Conservation (phyloP, 2,329 filamentous ascomycete species). For the Hymenoscyphus salicellus region DNA sequence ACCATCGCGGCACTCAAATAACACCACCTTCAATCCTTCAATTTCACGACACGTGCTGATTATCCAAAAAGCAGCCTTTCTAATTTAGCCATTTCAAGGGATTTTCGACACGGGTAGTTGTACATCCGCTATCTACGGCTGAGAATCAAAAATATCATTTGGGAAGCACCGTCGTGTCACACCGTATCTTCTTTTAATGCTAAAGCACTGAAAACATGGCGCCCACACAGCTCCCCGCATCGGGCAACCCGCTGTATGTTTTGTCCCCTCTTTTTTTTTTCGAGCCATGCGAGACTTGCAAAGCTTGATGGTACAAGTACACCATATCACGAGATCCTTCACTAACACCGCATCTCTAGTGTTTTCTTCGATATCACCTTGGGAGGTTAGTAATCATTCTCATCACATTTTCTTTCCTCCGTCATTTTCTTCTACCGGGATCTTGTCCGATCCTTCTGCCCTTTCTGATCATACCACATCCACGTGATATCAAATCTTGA, state of each 20-base stretch:
- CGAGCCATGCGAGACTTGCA: not conserved
- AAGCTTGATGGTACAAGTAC: not conserved
- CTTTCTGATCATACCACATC: not conserved
- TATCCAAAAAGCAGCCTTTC: not conserved
- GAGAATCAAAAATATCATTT: not conserved
- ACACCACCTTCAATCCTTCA: not conserved
- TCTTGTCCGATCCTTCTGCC: not conserved
- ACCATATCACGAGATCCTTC: constrained; percentile 20
- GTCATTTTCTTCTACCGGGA: not conserved
- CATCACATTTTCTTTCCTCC: not conserved
- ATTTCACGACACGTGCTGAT: not conserved
- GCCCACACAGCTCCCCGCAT: constrained; percentile 41
- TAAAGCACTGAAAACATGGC: constrained; percentile 33
- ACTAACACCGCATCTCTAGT: constrained; percentile 18
- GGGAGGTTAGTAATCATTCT: constrained; percentile 57
- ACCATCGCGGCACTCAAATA: not conserved
- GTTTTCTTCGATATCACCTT: constrained; percentile 72
- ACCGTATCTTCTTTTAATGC: not conserved
- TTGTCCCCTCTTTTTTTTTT: not conserved
- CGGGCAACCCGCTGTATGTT: constrained; percentile 45
- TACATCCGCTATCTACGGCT: not conserved
- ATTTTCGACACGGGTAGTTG: not conserved
- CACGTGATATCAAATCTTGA: constrained; percentile 26
- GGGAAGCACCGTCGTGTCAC: not conserved
- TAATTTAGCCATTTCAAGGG: not conserved